Base-by-base conservation (phyloP, 345 rosid genomes). In the Hypericum androsaemum region DNA sequence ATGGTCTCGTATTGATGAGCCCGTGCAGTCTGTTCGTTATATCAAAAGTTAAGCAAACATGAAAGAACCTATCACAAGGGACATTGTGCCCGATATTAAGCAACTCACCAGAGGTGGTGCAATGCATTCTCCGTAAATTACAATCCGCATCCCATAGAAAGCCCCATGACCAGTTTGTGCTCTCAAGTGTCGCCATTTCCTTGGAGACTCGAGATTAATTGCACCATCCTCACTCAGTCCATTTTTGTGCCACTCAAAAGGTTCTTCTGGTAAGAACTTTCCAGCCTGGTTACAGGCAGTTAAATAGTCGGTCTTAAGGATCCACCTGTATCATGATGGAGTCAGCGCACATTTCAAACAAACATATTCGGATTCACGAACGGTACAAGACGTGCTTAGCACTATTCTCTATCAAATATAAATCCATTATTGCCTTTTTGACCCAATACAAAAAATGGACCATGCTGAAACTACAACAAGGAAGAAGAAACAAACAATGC, bases 141-240 rank as follows among this genome's bases (percentile, higher is more conserved):
- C 69, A 44, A 88, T 68, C 50, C 77, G 78, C 83, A 83, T 60
- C 42, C 88, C 92, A 64, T 77, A 58, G 57, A 94, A 82, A 47
- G 97, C 97, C 64, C 99, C 97, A 50, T 88, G 95, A 46, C 97
- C 94, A 42, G 94, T 88, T 72, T 77, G 73, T 74, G 86, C 87
- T 66, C 73, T 73, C 32, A 83, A 61, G 5, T 78, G 80, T 54
- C 97, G 77, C 97, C 99, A 94, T 61, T 82, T 88, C 57, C 94
- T 79, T 42, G 97, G 97, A 58, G 89, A 75, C 68, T 83, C 94
- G 13, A 94, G 74, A 64, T 67, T 86, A 57, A 88, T 77, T 15
- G 90, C 71, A 53, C 90, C 95, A 65, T 88, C 95, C 70, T 83
- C 80, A 53, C 77, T 85, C 12, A 83, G 83, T 68, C 84, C 79